Percentiles rank a stretch among this genome's conserved stretches.
Conservation (phyloP, 805 yeast genomes). For the Yarrowia yakushimensis region DNA sequence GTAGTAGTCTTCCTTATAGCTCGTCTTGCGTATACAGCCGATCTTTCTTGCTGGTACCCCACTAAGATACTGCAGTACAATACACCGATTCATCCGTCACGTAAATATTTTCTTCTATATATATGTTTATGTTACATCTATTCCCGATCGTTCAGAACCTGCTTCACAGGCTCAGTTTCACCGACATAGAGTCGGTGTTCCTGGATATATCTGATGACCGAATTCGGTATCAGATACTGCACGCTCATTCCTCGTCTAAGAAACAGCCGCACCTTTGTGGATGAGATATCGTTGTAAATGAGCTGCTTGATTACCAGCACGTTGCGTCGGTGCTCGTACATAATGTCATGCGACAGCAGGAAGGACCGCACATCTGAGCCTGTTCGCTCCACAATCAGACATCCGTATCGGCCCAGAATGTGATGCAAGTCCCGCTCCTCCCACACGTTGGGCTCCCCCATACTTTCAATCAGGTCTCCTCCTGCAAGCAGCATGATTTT, state of each 20-base stretch:
- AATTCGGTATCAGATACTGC: slow-evolving; percentile 87
- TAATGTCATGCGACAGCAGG: slow-evolving; percentile 87
- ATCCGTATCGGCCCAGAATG: slow-evolving; percentile 92
- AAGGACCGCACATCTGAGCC: slow-evolving; percentile 94
- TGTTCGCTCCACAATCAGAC: slow-evolving; percentile 93
- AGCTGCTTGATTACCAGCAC: slow-evolving; percentile 92
- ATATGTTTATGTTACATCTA: slow-evolving; percentile 12
- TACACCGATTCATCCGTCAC: no score
- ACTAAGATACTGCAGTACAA: no score
- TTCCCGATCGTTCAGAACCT: slow-evolving; percentile 48
- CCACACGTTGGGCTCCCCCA: slow-evolving; percentile 99
- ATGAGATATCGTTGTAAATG: slow-evolving; percentile 91
- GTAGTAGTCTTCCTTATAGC: no score
- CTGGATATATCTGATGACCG: slow-evolving; percentile 91
- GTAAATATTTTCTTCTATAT: neutral
- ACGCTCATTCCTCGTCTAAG: slow-evolving; percentile 95
- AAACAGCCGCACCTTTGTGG: slow-evolving; percentile 90
- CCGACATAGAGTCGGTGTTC: slow-evolving; percentile 82
- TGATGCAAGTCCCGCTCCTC: slow-evolving; percentile 94
- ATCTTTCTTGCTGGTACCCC: no score
- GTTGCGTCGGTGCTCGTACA: slow-evolving; percentile 93
- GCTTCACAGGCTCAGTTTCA: slow-evolving; percentile 92
- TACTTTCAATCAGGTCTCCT: slow-evolving; percentile 93
- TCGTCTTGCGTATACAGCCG: no score
- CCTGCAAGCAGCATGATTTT: slow-evolving; percentile 96